Evolutionary conservation across 2,329 filamentous ascomycete genomes (phyloP), one percentile per base, ranked within the genome.

Genomic region (Xylariaceae sp.): DNA sequence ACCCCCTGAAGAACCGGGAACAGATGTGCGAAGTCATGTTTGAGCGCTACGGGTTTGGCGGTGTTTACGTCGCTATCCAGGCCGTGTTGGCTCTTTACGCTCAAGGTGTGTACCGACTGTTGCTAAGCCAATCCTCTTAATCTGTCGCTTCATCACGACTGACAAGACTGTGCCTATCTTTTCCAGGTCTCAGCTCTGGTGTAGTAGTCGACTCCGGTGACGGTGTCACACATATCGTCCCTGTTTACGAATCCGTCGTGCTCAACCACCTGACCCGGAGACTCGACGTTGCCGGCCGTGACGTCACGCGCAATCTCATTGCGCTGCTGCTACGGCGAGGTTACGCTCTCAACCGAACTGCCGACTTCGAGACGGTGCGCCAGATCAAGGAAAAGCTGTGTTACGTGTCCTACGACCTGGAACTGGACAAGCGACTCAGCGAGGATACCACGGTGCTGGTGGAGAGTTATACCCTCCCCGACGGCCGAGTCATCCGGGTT

Each of bases 361-460:
- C 94, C 70, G 94, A 99, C 72, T 99, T 99, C 73, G 94, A 99
- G 75, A 99, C 94, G 3, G 94, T 99, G 54, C 88, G 94, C 59
- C 92, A 97, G 73, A 97, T 99, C 78, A 99, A 99, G 78, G 94
- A 99, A 80, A 99, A 99, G 80, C 87, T 99, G 50, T 97, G 94
- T 80, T 99, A 99, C 72, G 92, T 99, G 54, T 96, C 91, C 9
- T 99, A 97, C 78, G 94, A 99, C 72, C 83, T 99, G 54, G 91
- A 95, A 73, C 80, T 99, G 53, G 94, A 99, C 78, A 91, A 97
- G 76, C 86, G 89, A 64, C 84, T 99, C 61, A 95, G 89, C 68
- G 94, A 99, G 75, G 94, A 99, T 67, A 99, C 94, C 12, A 99
- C 94, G 1, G 91, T 96, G 6, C 79, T 99, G 53, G 94, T 99